A percentile compares a stretch with the other conserved stretches of the same genome.
phyloP scores from a whole-genome alignment of 331 rosid species.

The Acacia pycnantha region DNA sequence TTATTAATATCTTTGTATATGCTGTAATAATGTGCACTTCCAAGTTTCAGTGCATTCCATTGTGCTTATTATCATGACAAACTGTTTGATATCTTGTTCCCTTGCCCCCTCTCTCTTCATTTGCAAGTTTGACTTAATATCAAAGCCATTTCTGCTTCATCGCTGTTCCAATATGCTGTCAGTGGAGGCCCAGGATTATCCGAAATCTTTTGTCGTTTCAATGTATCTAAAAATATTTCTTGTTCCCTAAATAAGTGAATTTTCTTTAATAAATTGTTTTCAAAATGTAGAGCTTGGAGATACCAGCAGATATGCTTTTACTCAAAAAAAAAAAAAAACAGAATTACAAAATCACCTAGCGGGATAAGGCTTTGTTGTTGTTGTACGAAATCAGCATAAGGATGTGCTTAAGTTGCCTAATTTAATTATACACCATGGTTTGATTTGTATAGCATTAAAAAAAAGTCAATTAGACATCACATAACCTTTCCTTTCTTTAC shows the following conservation, averaged over 20 bases:
- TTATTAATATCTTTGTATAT: conserved; percentile 24
- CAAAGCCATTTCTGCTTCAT: conserved; percentile 15
- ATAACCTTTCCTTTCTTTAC: background rate
- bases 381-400: conserved; percentile 18
- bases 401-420: conserved; percentile 12
- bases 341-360: too few relatives aligned
- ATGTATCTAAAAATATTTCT: background rate
- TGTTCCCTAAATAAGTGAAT: background rate
- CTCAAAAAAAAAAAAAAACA: background rate
- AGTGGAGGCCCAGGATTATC: background rate
- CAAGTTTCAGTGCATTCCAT: background rate
- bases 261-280: conserved; percentile 10
- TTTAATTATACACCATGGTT: conserved; percentile 11
- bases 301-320: background rate
- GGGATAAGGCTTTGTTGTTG: too few relatives aligned
- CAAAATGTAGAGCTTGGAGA: conserved; percentile 14
- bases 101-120: too few relatives aligned
- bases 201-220: conserved; percentile 16
- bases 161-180: background rate
- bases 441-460: conserved; percentile 16
- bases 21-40: background rate
- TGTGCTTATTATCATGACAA: background rate
- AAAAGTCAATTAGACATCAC: background rate
- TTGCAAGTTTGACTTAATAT: conserved; percentile 11
- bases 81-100: too few relatives aligned